phyloP scores from a whole-genome alignment of 495 filamentous ascomycete species.

The Hyaloscypha hepaticicola region DNA sequence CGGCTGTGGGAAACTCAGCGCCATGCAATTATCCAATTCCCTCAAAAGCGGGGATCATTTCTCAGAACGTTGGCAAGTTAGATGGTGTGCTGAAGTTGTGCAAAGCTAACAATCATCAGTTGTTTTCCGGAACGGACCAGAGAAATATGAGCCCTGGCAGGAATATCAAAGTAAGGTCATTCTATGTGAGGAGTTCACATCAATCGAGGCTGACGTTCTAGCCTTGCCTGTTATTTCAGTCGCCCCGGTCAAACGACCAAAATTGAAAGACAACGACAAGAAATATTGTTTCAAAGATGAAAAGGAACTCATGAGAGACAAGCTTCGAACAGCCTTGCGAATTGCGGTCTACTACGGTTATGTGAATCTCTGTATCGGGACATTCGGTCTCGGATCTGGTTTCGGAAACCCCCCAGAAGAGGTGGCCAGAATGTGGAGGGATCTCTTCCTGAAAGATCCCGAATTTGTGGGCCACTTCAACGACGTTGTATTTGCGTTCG shows the following conservation, averaged over 20 bases:
- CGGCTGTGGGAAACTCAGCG: conserved; percentile 41
- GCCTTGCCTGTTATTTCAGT: conserved; percentile 70
- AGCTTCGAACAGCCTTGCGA: conserved; percentile 65
- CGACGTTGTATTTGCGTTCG: conserved; percentile 71
- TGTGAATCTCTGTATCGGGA: conserved; percentile 61
- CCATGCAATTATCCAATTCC: conserved; percentile 67
- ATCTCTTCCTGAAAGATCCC: conserved; percentile 56
- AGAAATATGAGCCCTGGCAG: conserved; percentile 44
- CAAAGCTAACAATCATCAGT: conserved; percentile 34
- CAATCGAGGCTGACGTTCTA: conserved; percentile 34
- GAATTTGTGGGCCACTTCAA: conserved; percentile 68
- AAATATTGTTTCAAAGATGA: conserved; percentile 69
- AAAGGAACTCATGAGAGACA: conserved; percentile 66
- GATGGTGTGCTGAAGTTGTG: background rate
- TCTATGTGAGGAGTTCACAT: conserved; percentile 43
- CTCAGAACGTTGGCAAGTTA: conserved; percentile 58
- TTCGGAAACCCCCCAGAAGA: conserved; percentile 68
- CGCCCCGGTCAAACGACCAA: conserved; percentile 66
- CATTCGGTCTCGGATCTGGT: conserved; percentile 68
- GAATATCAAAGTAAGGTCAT: conserved; percentile 37
- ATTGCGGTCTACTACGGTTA: conserved; percentile 63
- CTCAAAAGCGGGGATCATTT: conserved; percentile 64
- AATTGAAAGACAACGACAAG: conserved; percentile 61
- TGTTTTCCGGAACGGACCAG: conserved; percentile 52
- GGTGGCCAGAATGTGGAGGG: conserved; percentile 67